Base-by-base conservation (phyloP, 2,329 filamentous ascomycete genomes). In the Thermomyces lanuginosus region DNA sequence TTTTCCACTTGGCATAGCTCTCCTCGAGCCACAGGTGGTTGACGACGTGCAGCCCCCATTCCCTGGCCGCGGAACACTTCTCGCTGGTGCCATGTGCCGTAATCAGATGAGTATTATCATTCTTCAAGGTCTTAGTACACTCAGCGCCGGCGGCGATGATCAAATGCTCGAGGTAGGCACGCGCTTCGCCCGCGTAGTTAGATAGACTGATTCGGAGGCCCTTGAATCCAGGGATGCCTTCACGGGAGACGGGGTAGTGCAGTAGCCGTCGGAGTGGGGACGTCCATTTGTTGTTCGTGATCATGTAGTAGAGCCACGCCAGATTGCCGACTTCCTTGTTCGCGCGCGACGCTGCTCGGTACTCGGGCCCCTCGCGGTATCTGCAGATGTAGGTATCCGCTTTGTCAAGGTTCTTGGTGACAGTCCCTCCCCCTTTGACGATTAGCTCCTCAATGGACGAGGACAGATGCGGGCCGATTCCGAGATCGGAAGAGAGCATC, bases 11-110 rank as follows among this genome's bases (percentile, higher is more conserved):
- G 2, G 86, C 82, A 46, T 95, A 98, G 52, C 83, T 91, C 46
- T 98, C 89, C 51, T 98, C 89, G 23, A 98, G 66, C 89, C 89
- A 98, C 1, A 98, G 64, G 48, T 98, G 89, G 49, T 95, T 98
- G 41, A 92, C 62, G 41, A 92, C 76, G 30, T 82, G 61, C 29
- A 95, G 75, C 28, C 77, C 76, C 89, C 89, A 98, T 54, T 95
- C 89, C 34, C 72, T 69, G 0, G 89, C 89, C 1, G 89, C 89
- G 19, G 77, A 74, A 49, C 80, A 93, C 53, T 98, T 98, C 46
- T 95, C 89, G 44, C 86, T 91, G 30, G 72, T 72, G 32, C 76
- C 72, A 41, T 92, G 78, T 4, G 89, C 89, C 0, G 86, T 92
- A 42, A 98, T 76, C 1, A 98, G 68, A 55, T 98, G 89, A 0